phyloP scores from a whole-genome alignment of 2,329 filamentous ascomycete species.

The Fusarium equiseti region DNA sequence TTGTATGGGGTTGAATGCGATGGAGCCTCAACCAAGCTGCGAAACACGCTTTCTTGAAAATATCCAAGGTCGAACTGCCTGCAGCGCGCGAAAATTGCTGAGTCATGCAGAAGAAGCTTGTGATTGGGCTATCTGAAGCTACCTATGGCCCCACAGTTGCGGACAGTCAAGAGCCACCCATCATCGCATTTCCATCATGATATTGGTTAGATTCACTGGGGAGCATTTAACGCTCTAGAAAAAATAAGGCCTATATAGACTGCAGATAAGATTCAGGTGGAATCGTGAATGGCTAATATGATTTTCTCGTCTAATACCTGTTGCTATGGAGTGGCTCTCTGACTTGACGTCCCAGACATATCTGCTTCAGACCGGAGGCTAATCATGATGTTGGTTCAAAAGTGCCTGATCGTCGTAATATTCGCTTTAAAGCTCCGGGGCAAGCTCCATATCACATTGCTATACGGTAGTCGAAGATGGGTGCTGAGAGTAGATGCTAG shows the following conservation, averaged over 20 bases:
- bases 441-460: neutral
- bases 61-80: slow-evolving; percentile 41
- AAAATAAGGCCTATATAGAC: no score
- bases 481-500: neutral
- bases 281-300: neutral
- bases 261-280: neutral
- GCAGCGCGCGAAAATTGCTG: slow-evolving; percentile 38
- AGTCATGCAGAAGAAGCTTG: slow-evolving; percentile 23
- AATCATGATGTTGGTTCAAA: neutral
- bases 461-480: neutral
- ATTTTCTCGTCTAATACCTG: neutral
- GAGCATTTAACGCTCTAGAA: neutral
- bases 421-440: neutral
- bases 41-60: slow-evolving; percentile 49
- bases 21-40: slow-evolving; percentile 33
- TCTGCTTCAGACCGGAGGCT: neutral
- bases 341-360: neutral
- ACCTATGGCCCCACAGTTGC: slow-evolving; percentile 9
- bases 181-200: neutral
- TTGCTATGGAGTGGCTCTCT: neutral
- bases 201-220: neutral
- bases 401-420: neutral
- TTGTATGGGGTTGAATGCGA: slow-evolving; percentile 35
- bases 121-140: slow-evolving; percentile 29
- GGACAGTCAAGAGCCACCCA: neutral